Base-by-base conservation (phyloP, 257 asterid species). In the Nicotiana otophora region DNA sequence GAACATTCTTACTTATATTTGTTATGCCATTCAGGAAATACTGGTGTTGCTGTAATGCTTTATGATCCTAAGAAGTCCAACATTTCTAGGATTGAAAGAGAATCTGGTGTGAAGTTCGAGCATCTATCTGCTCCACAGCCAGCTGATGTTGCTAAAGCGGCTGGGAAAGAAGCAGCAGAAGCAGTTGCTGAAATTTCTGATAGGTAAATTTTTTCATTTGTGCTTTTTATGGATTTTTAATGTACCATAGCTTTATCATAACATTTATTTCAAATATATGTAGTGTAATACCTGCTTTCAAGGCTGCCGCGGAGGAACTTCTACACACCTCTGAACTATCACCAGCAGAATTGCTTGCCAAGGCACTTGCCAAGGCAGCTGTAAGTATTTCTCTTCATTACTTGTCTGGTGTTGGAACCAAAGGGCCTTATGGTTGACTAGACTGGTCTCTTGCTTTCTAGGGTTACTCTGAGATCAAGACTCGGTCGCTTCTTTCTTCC, bases 71-170 rank as follows among this genome's bases (percentile, higher is more conserved):
- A 94, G 83, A 92, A 86, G 89, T 87, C 99, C 17, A 92, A 94
- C 75, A 78, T 94, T 83, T 89, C 97, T 33, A 94, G 83, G 90
- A 95, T 95, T 53, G 99, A 95, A 86, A 91, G 92, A 86, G 98
- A 92, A 88, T 90, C 97, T 5, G 99, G 99, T 88, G 93, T 95
- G 75, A 95, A 95, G 85, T 95, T 95, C 62, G 97, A 92, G 83
- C 97, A 90, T 12, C 81, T 91, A 53, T 88, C 95, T 87, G 99
- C 99, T 79, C 99, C 99, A 23, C 99, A 95, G 89, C 98, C 98
- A 26, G 90, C 97, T 83, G 97, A 95, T 84, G 86, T 95, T 85
- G 99, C 99, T 82, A 91, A 91, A 89, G 88, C 92, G 62, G 97
- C 92, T 86, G 98, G 97, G 64, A 89, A 84, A 68, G 97, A 89